Conservation (phyloP, 2,329 filamentous ascomycete genomes). For the Pseudogymnoascus sp. region DNA sequence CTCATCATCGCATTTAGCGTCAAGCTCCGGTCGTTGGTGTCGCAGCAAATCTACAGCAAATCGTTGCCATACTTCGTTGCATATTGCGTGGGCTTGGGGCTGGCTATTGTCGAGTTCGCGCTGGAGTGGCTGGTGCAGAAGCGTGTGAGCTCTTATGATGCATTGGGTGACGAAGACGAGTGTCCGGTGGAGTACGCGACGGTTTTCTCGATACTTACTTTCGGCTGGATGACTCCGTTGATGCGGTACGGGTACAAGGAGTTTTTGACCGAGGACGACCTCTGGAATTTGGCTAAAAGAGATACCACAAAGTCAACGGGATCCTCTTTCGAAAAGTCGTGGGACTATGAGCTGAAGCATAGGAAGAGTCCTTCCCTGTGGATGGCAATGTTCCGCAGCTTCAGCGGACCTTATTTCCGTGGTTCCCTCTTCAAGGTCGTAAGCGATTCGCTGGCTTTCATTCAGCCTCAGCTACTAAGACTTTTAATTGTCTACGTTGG, state of each 20-base stretch:
- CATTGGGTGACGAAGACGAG: slow-evolving; percentile 58
- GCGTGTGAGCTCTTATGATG: slow-evolving; percentile 59
- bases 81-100: slow-evolving; percentile 49
- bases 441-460: slow-evolving; percentile 78
- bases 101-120: slow-evolving; percentile 52
- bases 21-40: slow-evolving; percentile 59
- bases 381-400: slow-evolving; percentile 74
- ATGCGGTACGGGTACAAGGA: slow-evolving; percentile 93
- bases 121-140: slow-evolving; percentile 64
- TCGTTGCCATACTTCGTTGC: slow-evolving; percentile 55
- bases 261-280: slow-evolving; percentile 85
- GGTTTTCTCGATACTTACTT: slow-evolving; percentile 86
- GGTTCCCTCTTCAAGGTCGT: slow-evolving; percentile 81
- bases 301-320: slow-evolving; percentile 74
- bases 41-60: slow-evolving; percentile 46
- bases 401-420: slow-evolving; percentile 73
- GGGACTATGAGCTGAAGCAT: slow-evolving; percentile 65
- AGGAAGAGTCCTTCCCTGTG: slow-evolving; percentile 67
- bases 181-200: slow-evolving; percentile 78
- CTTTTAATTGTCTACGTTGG: slow-evolving; percentile 75
- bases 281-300: slow-evolving; percentile 78
- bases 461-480: slow-evolving; percentile 83
- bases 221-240: slow-evolving; percentile 97
- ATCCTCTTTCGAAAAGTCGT: slow-evolving; percentile 60
- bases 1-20: slow-evolving; percentile 55